phyloP scores from a whole-genome alignment of 805 yeast species.

The Candida vaughaniae region DNA sequence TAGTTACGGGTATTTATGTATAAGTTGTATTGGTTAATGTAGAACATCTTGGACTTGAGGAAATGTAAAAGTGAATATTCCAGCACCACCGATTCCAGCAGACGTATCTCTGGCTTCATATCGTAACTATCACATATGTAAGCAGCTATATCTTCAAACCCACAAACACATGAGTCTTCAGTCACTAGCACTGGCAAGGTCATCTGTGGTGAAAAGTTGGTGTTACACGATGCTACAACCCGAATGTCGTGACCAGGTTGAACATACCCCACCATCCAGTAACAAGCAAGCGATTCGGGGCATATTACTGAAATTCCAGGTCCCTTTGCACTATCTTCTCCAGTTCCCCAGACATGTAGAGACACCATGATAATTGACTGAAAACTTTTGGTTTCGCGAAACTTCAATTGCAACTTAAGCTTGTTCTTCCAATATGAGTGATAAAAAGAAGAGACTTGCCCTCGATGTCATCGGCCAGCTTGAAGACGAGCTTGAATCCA shows the following conservation, averaged over 20 bases:
- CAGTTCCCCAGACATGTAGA: constrained; percentile 56
- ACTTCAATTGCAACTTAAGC: too few species aligned
- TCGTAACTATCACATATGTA: constrained; percentile 5
- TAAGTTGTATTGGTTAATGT: constrained; percentile 56
- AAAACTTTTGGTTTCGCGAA: too few species aligned
- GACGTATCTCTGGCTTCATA: background rate
- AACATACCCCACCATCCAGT: constrained; percentile 38
- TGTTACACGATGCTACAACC: constrained; percentile 58
- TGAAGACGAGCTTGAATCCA: constrained; percentile 50
- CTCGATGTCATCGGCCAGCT: constrained; percentile 59
- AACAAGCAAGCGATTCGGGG: constrained; percentile 50
- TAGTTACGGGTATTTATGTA: constrained; percentile 44
- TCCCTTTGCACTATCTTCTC: constrained; percentile 14
- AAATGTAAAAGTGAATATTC: constrained; percentile 33
- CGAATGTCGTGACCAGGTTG: constrained; percentile 13
- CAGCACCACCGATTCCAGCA: constrained; percentile 5
- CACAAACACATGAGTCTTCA: constrained; percentile 15
- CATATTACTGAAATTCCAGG: constrained; percentile 50
- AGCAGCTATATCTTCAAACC: constrained; percentile 16
- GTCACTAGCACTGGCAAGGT: constrained; percentile 49
- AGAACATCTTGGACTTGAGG: constrained; percentile 39
- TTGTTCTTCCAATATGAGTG: too few species aligned
- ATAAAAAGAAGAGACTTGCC: constrained; percentile 13
- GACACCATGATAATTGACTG: too few species aligned
- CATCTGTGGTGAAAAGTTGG: constrained; percentile 49